phyloP scores from a whole-genome alignment of 441 rosid species.

The Euphorbia neoarborescens region DNA sequence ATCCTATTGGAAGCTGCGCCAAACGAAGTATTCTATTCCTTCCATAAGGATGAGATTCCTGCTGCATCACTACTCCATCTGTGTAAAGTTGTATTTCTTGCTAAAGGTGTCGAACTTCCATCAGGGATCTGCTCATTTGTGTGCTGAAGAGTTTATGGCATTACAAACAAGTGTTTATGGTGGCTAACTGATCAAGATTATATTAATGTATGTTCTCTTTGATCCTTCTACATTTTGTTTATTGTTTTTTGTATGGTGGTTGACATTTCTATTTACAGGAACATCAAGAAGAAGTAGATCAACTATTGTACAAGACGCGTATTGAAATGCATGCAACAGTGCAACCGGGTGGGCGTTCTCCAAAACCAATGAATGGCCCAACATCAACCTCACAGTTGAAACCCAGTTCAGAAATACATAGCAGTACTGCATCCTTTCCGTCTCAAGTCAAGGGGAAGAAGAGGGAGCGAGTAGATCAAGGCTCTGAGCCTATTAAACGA shows the following conservation, averaged over 20 bases:
- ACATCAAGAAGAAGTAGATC: slow-evolving; percentile 78
- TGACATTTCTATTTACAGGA: slow-evolving; percentile 35
- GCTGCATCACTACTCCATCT: slow-evolving; percentile 81
- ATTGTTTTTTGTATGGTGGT: slow-evolving; percentile 1
- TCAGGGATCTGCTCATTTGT: slow-evolving; percentile 72
- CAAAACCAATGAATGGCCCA: slow-evolving; percentile 70
- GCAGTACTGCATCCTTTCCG: slow-evolving; percentile 42
- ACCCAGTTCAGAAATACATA: slow-evolving; percentile 54
- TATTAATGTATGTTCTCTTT: slow-evolving; percentile 51
- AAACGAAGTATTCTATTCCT: slow-evolving; percentile 84
- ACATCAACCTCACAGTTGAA: slow-evolving; percentile 60
- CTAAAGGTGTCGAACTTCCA: slow-evolving; percentile 66
- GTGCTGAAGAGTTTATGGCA: slow-evolving; percentile 79
- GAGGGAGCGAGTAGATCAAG: slow-evolving; percentile 81
- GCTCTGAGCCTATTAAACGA: slow-evolving; percentile 60
- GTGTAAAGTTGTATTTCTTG: slow-evolving; percentile 82
- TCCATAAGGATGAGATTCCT: slow-evolving; percentile 82
- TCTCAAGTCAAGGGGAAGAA: slow-evolving; percentile 85
- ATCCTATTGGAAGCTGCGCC: slow-evolving; percentile 74
- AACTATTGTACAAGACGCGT: slow-evolving; percentile 54
- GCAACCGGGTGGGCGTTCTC: slow-evolving; percentile 79
- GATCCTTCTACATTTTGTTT: not conserved
- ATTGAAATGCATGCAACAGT: slow-evolving; percentile 72
- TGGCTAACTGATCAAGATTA: slow-evolving; percentile 92
- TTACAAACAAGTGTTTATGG: slow-evolving; percentile 62